Conservation (phyloP, 495 filamentous ascomycete genomes). For the Aspergillus haitiensis region DNA sequence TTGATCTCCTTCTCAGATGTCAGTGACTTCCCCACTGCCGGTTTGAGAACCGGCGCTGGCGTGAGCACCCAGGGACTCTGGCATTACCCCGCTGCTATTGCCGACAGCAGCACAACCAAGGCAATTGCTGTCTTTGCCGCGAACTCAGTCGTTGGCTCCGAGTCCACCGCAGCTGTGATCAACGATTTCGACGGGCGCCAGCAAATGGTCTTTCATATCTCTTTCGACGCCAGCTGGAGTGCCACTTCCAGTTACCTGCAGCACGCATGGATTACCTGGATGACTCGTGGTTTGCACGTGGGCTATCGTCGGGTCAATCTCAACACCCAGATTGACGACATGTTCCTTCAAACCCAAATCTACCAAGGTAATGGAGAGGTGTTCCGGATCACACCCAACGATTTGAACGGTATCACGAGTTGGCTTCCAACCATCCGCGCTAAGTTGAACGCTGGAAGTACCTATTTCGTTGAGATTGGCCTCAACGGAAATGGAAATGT, state of each 20-base stretch:
- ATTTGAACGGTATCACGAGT: constrained; percentile 48
- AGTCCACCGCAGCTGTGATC: constrained; percentile 58
- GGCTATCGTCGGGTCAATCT: constrained; percentile 57
- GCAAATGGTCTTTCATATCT: constrained; percentile 63
- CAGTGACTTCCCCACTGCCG: constrained; percentile 51
- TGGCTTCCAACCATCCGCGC: constrained; percentile 54
- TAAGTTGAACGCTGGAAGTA: constrained; percentile 55
- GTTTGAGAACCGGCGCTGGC: constrained; percentile 48
- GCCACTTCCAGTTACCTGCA: constrained; percentile 56
- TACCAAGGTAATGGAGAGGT: constrained; percentile 46
- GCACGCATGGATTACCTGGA: constrained; percentile 65
- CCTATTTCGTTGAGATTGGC: constrained; percentile 57
- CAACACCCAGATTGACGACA: constrained; percentile 65
- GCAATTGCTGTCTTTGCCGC: constrained; percentile 53
- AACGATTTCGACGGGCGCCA: constrained; percentile 58
- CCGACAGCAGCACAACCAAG: constrained; percentile 52
- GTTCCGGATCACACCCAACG: constrained; percentile 53
- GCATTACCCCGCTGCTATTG: constrained; percentile 59
- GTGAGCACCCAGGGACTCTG: constrained; percentile 56
- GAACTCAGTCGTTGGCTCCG: constrained; percentile 26
- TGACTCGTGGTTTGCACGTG: constrained; percentile 57
- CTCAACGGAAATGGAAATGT: constrained; percentile 66
- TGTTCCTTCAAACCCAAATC: constrained; percentile 58
- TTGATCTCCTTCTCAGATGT: constrained; percentile 49
- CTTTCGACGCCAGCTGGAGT: constrained; percentile 57